Evolutionary conservation across 345 rosid genomes (phyloP).

Genomic region (Populus pruinosa): DNA sequence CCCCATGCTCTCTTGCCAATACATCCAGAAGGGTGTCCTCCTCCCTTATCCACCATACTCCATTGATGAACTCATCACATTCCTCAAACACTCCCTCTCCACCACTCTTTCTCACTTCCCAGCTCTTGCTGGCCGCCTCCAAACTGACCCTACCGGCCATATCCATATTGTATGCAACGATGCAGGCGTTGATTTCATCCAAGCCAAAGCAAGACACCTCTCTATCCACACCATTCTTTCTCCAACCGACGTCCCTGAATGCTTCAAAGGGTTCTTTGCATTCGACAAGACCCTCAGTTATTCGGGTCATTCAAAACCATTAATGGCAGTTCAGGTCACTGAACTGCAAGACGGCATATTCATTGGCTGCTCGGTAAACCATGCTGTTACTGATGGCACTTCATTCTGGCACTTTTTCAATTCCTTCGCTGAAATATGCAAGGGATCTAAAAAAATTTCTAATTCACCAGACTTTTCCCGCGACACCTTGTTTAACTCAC

Average conservation of each 20-base stretch:
- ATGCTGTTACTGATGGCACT: conserved; percentile 83
- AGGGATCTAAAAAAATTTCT: conserved; percentile 53
- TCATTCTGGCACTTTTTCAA: conserved; percentile 98
- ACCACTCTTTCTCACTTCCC: conserved; percentile 70
- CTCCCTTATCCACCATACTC: conserved; percentile 46
- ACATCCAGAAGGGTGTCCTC: conserved; percentile 93
- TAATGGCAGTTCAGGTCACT: conserved; percentile 79
- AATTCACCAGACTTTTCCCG: conserved; percentile 68
- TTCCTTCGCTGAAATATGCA: conserved; percentile 67
- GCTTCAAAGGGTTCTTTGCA: conserved; percentile 66
- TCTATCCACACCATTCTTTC: conserved; percentile 38
- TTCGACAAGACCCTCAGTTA: conserved; percentile 72
- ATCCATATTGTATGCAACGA: conserved; percentile 67
- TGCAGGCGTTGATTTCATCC: conserved; percentile 66
- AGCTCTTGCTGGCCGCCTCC: conserved; percentile 75
- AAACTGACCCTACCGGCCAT: conserved; percentile 57
- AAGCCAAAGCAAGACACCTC: conserved; percentile 51
- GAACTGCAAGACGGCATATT: conserved; percentile 73
- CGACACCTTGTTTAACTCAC: conserved; percentile 55
- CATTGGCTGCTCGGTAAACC: conserved; percentile 77
- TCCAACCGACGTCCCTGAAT: conserved; percentile 52
- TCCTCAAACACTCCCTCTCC: conserved; percentile 65
- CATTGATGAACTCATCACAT: conserved; percentile 37
- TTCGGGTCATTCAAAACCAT: conserved; percentile 66
- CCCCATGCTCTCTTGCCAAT: conserved; percentile 96